Evolutionary conservation across 768 basidiomycete species (phyloP), one percentile per base, ranked within the genome.

Genomic region (Leccinum boreale): DNA sequence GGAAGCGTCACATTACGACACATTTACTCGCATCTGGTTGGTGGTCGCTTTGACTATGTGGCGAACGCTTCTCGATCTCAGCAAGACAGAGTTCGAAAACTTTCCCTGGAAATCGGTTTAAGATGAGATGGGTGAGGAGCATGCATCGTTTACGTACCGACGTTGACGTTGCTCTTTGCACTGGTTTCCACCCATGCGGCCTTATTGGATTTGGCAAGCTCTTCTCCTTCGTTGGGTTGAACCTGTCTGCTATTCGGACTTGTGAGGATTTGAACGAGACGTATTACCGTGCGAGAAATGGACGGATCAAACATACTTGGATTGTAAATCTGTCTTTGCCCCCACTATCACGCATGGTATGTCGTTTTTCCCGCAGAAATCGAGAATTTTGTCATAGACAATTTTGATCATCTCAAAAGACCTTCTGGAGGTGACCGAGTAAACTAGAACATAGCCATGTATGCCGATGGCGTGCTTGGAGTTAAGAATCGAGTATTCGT

Each of bases 391-490:
- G 81, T 97, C 90, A 68, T 96, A 89, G 51, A 97, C 83, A 68
- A 92, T 87, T 70, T 89, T 85, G 64, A 98, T 82, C 92, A 98
- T 97, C 65, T 98, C 89, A 78, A 97, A 98, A 9, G 92, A 94
- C 66, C 86, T 85, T 58, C 87, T 80, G 19, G 90, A 92, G 4
- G 92, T 83, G 73, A 98, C 93, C 3, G 92, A 92, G 78, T 98
- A 99, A 47, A 98, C 95, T 66, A 99, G 85, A 67, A 99, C 84
- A 73, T 91, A 99, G 69, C 96, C 96, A 69, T 99, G 95, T 66
- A 96, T 93, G 53, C 96, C 96, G 66, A 98, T 92, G 42, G 94
- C 94, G 69, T 98, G 92, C 71, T 94, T 92, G 26, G 90, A 82
- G 64, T 92, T 93, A 62, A 99, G 84, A 57, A 95, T 91, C 19